A percentile compares a stretch with the other conserved stretches of the same genome.
Conservation (phyloP, 2,329 filamentous ascomycete species). For the Exophiala calicioides region DNA sequence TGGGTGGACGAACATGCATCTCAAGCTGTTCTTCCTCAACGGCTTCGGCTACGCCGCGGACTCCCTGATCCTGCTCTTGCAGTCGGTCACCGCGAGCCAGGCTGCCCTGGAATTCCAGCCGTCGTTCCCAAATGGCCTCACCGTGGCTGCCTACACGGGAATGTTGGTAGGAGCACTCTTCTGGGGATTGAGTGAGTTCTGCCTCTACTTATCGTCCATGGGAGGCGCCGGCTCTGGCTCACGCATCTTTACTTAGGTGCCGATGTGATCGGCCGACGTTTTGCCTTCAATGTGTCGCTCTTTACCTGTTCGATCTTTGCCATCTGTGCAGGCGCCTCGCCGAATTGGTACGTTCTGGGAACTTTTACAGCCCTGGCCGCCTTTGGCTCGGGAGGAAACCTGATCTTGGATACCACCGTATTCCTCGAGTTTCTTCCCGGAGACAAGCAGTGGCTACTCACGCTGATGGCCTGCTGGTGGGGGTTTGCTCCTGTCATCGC, state of each 20-base stretch:
- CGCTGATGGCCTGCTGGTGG: conserved; percentile 40
- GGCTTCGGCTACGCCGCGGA: conserved; percentile 57
- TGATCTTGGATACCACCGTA: conserved; percentile 46
- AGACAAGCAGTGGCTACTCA: conserved; percentile 62
- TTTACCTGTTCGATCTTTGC: conserved; percentile 63
- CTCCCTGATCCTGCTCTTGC: conserved; percentile 37
- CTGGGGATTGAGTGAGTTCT: conserved; percentile 61
- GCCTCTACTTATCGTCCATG: not conserved
- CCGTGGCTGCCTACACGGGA: conserved; percentile 45
- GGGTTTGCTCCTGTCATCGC: conserved; percentile 30
- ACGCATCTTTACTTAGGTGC: conserved; percentile 41
- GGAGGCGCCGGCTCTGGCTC: not conserved
- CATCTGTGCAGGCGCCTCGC: conserved; percentile 66
- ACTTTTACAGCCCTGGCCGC: conserved; percentile 27
- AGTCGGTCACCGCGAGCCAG: conserved; percentile 27
- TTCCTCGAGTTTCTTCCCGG: conserved; percentile 60
- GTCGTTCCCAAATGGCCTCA: conserved; percentile 32
- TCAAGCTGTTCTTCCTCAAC: conserved; percentile 63
- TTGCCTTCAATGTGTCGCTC: conserved; percentile 68
- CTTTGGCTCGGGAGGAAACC: conserved; percentile 38
- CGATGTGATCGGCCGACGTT: conserved; percentile 67
- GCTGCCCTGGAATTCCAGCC: conserved; percentile 28
- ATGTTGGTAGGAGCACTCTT: conserved; percentile 56
- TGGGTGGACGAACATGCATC: conserved; percentile 61
- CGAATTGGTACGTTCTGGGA: conserved; percentile 51